Percentiles rank a stretch among this genome's conserved stretches.
Evolutionary conservation across 371 early-diverging fungal species (phyloP).

Genomic region (Funneliformis caledonium): DNA sequence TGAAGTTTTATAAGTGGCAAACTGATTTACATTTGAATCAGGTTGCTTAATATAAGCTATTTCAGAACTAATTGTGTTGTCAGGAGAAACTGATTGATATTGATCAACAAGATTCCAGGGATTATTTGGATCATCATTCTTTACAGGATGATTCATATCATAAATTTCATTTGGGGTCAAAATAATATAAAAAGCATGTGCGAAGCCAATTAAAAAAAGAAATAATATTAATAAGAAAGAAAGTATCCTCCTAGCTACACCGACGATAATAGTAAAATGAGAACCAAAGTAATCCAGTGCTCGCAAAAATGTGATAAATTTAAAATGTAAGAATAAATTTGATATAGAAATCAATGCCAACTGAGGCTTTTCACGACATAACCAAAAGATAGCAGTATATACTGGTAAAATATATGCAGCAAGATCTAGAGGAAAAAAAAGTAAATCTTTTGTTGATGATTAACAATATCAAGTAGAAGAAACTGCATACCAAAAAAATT

Average conservation of each 20-base stretch:
- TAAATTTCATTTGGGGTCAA: neutral
- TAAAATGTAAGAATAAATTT: no score
- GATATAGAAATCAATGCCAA: no score
- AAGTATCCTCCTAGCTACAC: neutral
- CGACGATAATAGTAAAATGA: neutral
- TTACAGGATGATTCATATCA: neutral
- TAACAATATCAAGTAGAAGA: no score
- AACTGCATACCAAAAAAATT: conserved; percentile 29
- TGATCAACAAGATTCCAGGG: conserved; percentile 6
- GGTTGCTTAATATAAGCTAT: neutral
- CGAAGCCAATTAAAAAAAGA: neutral
- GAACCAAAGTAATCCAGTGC: neutral
- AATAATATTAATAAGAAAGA: neutral
- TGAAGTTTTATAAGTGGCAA: neutral
- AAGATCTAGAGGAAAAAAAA: neutral
- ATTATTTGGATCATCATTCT: no score
- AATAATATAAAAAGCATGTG: neutral
- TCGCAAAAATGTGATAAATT: neutral
- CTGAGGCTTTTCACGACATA: no score
- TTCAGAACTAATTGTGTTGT: neutral
- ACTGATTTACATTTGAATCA: neutral
- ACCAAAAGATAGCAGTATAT: no score
- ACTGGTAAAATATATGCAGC: no score
- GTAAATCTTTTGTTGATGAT: no score
- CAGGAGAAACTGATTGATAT: neutral